Evolutionary conservation across 495 filamentous ascomycete genomes (phyloP).

Genomic region (Pseudevernia furfuracea): DNA sequence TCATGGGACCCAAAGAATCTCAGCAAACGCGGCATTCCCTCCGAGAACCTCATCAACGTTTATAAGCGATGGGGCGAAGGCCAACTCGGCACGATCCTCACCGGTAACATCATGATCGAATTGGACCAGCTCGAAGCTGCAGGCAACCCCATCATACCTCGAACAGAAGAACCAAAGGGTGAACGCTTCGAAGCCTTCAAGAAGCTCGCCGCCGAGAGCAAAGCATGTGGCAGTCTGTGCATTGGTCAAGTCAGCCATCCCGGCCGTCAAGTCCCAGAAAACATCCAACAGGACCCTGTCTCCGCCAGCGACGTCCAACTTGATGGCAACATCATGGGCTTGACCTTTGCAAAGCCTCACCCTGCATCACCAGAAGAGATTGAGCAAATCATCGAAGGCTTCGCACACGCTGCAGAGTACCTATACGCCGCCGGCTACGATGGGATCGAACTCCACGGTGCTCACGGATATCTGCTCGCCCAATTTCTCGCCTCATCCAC

Average conservation of each 20-base stretch:
- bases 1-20: conserved; percentile 47
- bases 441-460: conserved; percentile 50
- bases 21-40: conserved; percentile 48
- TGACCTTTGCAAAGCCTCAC: conserved; percentile 42
- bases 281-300: conserved; percentile 48
- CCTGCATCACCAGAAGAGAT: conserved; percentile 47
- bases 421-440: conserved; percentile 52
- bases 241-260: conserved; percentile 56
- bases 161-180: conserved; percentile 39
- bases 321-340: conserved; percentile 37
- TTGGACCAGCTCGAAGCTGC: conserved; percentile 50
- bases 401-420: conserved; percentile 50
- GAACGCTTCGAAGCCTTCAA: conserved; percentile 53
- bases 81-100: conserved; percentile 48
- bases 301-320: conserved; percentile 55
- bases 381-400: conserved; percentile 39
- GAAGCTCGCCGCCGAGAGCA: conserved; percentile 41
- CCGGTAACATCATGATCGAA: conserved; percentile 57
- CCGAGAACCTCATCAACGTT: conserved; percentile 47
- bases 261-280: conserved; percentile 47
- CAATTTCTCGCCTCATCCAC: conserved; percentile 56
- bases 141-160: conserved; percentile 52
- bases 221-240: conserved; percentile 47
- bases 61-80: conserved; percentile 56
- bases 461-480: conserved; percentile 61